phyloP scores from a whole-genome alignment of 2,329 filamentous ascomycete species.

The Periconia macrospinosa region DNA sequence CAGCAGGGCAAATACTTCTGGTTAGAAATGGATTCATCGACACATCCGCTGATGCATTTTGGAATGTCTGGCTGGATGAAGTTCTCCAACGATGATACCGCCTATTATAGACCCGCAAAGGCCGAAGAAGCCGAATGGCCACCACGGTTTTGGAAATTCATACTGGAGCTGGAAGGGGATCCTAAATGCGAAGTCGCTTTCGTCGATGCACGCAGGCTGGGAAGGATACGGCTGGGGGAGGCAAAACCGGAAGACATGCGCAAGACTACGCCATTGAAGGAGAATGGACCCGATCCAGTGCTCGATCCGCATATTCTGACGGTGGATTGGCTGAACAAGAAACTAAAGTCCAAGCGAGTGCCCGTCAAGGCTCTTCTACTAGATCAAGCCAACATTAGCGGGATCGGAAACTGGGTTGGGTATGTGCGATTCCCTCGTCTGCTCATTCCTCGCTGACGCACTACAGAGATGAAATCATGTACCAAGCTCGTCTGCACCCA shows the following conservation, averaged over 20 bases:
- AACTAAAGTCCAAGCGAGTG: conserved; percentile 75
- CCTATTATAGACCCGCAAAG: conserved; percentile 72
- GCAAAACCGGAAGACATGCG: conserved; percentile 77
- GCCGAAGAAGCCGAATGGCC: conserved; percentile 72
- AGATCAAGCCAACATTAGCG: conserved; percentile 85
- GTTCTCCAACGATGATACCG: conserved; percentile 75
- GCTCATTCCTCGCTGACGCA: background rate
- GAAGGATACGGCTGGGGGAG: conserved; percentile 78
- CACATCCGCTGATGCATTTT: conserved; percentile 88
- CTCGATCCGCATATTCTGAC: conserved; percentile 78
- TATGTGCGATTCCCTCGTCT: conserved; percentile 35
- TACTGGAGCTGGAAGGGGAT: conserved; percentile 65
- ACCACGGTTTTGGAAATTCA: conserved; percentile 86
- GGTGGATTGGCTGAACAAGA: conserved; percentile 70
- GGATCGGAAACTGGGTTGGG: conserved; percentile 96
- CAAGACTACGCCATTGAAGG: conserved; percentile 74
- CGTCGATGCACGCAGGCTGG: conserved; percentile 78
- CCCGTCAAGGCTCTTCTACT: conserved; percentile 87
- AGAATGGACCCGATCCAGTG: conserved; percentile 93
- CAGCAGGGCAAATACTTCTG: conserved; percentile 99
- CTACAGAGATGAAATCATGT: conserved; percentile 59
- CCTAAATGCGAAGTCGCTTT: conserved; percentile 73
- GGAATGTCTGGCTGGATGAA: conserved; percentile 81
- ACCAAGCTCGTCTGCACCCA: conserved; percentile 84
- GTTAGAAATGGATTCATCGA: conserved; percentile 74